phyloP scores from a whole-genome alignment of 257 asterid genomes.

The Capsicum baccatum region DNA sequence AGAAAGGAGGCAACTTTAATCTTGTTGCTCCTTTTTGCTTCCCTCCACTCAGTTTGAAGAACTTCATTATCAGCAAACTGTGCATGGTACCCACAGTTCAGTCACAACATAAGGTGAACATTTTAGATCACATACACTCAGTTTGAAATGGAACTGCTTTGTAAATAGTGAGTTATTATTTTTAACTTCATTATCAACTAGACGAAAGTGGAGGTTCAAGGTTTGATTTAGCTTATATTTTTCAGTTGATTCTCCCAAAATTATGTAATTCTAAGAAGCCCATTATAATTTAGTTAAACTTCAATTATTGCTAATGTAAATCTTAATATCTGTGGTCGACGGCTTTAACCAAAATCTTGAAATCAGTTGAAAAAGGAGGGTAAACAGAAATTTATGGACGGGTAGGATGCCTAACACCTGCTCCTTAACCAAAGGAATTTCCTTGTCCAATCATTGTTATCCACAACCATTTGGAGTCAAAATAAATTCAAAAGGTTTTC shows the following conservation, averaged over 20 bases:
- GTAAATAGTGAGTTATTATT: not conserved
- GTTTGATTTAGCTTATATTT: not conserved
- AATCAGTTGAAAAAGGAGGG: not conserved
- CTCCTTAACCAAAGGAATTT: not conserved
- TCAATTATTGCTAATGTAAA: not conserved
- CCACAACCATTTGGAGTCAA: not conserved
- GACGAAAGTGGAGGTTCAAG: not conserved
- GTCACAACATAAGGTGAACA: slow-evolving; percentile 28
- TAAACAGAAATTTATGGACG: not conserved
- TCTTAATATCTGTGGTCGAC: slow-evolving; percentile 21
- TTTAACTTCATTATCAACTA: not conserved
- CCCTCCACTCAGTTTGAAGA: slow-evolving; percentile 81
- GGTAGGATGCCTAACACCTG: slow-evolving; percentile 4
- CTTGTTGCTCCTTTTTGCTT: slow-evolving; percentile 73
- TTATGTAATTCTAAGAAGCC: not conserved
- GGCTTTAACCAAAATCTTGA: not conserved
- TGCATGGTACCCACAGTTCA: slow-evolving; percentile 34
- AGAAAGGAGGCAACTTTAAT: slow-evolving; percentile 63
- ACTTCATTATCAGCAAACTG: slow-evolving; percentile 85
- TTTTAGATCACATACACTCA: not conserved
- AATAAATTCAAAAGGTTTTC: not conserved
- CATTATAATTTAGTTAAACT: not conserved
- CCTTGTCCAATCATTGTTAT: not conserved
- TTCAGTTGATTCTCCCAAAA: not conserved
- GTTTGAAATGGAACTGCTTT: not conserved